A percentile compares a stretch with the other conserved stretches of the same genome.
Evolutionary conservation across 2,329 filamentous ascomycete species (phyloP).

Genomic region (Epichloe brachyelytri): DNA sequence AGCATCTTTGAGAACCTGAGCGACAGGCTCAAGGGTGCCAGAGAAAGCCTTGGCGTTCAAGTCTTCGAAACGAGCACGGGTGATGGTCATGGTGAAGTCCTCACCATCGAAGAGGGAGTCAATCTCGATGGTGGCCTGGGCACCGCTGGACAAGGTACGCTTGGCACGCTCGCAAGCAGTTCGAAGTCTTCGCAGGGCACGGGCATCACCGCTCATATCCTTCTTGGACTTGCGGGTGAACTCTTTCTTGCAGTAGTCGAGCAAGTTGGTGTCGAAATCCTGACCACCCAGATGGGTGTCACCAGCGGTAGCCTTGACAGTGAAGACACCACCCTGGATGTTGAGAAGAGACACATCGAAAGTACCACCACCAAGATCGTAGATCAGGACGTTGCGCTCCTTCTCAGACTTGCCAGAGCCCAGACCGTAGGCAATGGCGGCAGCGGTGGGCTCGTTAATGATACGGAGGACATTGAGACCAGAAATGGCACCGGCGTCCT

Average conservation of each 20-base stretch:
- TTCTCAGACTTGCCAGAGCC: conserved; percentile 89
- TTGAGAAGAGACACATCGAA: conserved; percentile 99
- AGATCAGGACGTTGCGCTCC: conserved; percentile 98
- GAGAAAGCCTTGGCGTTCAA: conserved; percentile 92
- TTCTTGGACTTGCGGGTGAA: conserved; percentile 67
- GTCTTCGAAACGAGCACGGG: conserved; percentile 97
- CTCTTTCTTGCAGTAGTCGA: conserved; percentile 95
- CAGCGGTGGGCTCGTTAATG: conserved; percentile 99
- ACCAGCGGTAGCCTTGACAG: conserved; percentile 95
- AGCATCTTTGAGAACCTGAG: conserved; percentile 93
- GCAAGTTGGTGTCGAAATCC: conserved; percentile 91
- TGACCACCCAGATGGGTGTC: conserved; percentile 93
- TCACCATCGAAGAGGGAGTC: conserved; percentile 97
- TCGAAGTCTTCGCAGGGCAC: conserved; percentile 88
- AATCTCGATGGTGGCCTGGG: conserved; percentile 95
- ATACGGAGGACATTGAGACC: conserved; percentile 98
- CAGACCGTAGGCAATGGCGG: conserved; percentile 96
- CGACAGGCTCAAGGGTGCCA: conserved; percentile 87
- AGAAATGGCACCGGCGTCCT: conserved; percentile 95
- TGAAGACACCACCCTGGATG: conserved; percentile 99
- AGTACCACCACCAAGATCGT: conserved; percentile 99
- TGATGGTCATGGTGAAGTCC: conserved; percentile 95
- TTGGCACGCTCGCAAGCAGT: conserved; percentile 99
- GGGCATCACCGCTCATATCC: conserved; percentile 69
- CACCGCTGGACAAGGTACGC: conserved; percentile 94